phyloP scores from a whole-genome alignment of 169 alveolate species.

The Plasmodium coatneyi region DNA sequence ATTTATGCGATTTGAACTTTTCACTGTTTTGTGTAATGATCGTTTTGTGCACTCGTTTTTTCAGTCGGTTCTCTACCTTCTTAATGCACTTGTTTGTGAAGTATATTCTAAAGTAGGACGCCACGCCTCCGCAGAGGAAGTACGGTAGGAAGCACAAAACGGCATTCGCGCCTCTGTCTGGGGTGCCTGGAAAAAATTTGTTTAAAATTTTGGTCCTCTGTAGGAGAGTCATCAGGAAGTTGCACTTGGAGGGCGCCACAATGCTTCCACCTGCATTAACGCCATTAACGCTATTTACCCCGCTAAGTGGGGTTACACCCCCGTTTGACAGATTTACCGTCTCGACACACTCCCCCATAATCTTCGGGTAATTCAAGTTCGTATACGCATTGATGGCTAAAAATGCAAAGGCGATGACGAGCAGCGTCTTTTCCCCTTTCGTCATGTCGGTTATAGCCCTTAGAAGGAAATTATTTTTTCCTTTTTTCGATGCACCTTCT shows the following conservation, averaged over 20 bases:
- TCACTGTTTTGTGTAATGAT: conserved; percentile 45
- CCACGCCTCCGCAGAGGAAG: conserved; percentile 57
- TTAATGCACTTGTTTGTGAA: conserved; percentile 55
- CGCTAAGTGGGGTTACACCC: background rate
- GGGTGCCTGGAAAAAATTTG: background rate
- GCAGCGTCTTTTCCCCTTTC: conserved; percentile 19
- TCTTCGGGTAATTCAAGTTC: conserved; percentile 56
- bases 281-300: no score
- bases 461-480: conserved; percentile 16
- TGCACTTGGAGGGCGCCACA: background rate
- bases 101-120: conserved; percentile 59
- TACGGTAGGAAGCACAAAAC: conserved; percentile 18
- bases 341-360: conserved; percentile 66
- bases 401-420: conserved; percentile 26
- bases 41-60: conserved; percentile 32
- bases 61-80: conserved; percentile 29
- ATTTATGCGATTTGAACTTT: conserved; percentile 14
- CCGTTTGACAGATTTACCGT: background rate
- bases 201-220: conserved; percentile 21
- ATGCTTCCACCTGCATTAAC: background rate
- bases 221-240: background rate
- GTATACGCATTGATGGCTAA: conserved; percentile 58
- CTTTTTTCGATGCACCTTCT: background rate
- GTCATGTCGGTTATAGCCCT: conserved; percentile 59
- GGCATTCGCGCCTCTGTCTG: background rate